These are phyloP conservation scores for Pichia sp. DNA, from an alignment of 1,139 yeast genomes.

Conservation along the genomic window DNA sequence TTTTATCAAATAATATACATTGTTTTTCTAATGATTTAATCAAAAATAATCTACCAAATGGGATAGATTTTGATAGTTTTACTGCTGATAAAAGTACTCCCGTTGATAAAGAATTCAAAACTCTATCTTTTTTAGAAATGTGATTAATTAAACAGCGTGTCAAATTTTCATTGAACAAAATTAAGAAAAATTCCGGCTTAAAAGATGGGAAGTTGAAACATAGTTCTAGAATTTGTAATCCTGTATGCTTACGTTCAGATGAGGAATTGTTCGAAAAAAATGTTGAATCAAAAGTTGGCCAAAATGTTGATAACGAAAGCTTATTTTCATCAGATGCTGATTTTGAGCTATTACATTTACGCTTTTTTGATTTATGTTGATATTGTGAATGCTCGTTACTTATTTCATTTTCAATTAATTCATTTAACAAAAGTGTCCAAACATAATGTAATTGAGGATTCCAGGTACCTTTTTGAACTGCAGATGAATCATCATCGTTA, in stretches of 20 bases:
- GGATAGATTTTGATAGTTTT: not conserved
- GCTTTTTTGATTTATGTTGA: conserved; percentile 28
- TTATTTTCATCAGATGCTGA: conserved; percentile 18
- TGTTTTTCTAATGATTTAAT: conserved; percentile 48
- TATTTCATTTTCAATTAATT: conserved; percentile 28
- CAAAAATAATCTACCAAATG: conserved; percentile 34
- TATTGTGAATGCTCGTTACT: not conserved
- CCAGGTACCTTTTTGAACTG: conserved; percentile 65
- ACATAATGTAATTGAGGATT: conserved; percentile 75
- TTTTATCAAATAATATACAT: conserved; percentile 67
- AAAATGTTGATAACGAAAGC: conserved; percentile 54
- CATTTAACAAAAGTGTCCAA: conserved; percentile 61
- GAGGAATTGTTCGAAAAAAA: conserved; percentile 74
- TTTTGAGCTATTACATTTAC: conserved; percentile 32
- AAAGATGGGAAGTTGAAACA: conserved; percentile 36
- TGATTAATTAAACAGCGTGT: conserved; percentile 75
- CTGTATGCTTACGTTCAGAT: conserved; percentile 82
- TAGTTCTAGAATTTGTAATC: conserved; percentile 63
- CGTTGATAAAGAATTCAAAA: conserved; percentile 61
- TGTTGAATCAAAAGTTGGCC: conserved; percentile 77
- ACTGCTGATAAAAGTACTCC: conserved; percentile 40
- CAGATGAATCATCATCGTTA: conserved; percentile 29
- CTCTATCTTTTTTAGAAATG: conserved; percentile 56
- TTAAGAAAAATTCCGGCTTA: conserved; percentile 18
- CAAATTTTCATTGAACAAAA: conserved; percentile 62